Evolutionary conservation across 352 stramenopile genomes (phyloP).

Genomic region (Globisporangium spiculum): DNA sequence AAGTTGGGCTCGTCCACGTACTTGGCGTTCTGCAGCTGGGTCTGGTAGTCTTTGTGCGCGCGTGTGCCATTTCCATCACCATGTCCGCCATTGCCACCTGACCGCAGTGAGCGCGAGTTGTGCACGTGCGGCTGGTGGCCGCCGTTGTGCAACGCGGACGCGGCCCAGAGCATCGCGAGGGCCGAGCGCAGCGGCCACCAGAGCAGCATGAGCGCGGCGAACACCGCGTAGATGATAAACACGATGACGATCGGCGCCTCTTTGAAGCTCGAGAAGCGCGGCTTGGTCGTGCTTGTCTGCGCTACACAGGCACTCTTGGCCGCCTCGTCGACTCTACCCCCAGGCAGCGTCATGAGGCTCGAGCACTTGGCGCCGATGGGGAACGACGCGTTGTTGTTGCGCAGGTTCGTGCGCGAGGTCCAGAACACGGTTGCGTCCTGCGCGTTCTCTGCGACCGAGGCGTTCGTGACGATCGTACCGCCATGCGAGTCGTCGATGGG

Average conservation of each 20-base stretch:
- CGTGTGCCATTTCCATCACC: neutral
- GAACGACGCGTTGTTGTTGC: conserved; percentile 54
- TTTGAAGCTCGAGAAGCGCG: conserved; percentile 15
- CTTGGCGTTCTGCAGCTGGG: neutral
- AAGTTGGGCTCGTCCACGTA: conserved; percentile 15
- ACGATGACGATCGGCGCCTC: conserved; percentile 16
- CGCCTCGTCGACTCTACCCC: conserved; percentile 4
- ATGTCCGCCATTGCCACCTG: neutral
- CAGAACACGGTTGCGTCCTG: conserved; percentile 34
- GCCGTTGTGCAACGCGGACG: conserved; percentile 5
- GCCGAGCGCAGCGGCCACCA: conserved; percentile 16
- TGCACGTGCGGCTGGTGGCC: neutral
- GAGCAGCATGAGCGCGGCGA: conserved; percentile 10
- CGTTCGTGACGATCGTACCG: conserved; percentile 13
- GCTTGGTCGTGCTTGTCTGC: neutral
- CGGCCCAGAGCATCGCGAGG: conserved; percentile 12
- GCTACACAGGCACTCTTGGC: conserved; percentile 15
- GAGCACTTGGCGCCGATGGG: conserved; percentile 37
- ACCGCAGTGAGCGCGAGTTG: neutral
- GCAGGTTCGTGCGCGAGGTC: conserved; percentile 34
- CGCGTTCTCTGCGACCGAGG: conserved; percentile 3
- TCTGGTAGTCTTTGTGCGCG: neutral
- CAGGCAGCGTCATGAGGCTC: conserved; percentile 16
- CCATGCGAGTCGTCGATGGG: conserved; percentile 9
- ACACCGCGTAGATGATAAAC: conserved; percentile 16